Base-by-base conservation (phyloP, 2,329 filamentous ascomycete species). In the Aschersonia sp. region DNA sequence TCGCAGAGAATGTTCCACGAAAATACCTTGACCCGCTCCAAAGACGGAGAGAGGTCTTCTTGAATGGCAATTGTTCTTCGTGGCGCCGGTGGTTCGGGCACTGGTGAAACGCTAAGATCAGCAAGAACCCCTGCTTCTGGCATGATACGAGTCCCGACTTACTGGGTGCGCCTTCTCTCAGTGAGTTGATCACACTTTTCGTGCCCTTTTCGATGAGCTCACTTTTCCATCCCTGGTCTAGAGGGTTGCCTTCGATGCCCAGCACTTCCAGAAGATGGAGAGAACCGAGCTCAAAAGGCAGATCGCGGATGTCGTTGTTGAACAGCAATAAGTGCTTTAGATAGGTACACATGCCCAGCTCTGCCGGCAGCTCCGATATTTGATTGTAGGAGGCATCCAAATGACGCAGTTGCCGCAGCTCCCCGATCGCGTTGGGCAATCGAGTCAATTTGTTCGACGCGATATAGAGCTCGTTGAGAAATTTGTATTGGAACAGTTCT, bases 1-100 rank as follows among this genome's bases (percentile, higher is more conserved):
- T 96, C 88, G 66, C 90, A 96, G 9, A 98, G 76, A 44, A 90
- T 94, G 63, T 98, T 98, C 81, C 92, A 96, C 29, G 87, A 94
- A 52, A 97, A 73, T 7, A 94, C 82, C 49, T 85, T 87, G 61
- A 97, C 79, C 47, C 79, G 83, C 58, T 96, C 79, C 52, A 78
- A 64, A 47, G 60, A 70, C 1, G 72, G 57, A 63, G 68, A 73
- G 48, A 72, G 70, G 53, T 83, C 82, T 63, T 80, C 78, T 55
- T 79, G 83, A 30, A 97, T 76, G n/a, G 85, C 75, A 50, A 96
- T 78, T 67, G 82, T 83, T 57, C 85, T 80, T 57, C 92, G 81
- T 44, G 85, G 79, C 32, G 75, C 72, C 1, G 90, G 92, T 42
- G 87, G 82, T 12, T 82, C 71, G 40, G 89, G 85, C 49, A 84